These are phyloP conservation scores for Aquanectria penicillioides DNA, from an alignment of 2,329 filamentous ascomycete species.

Conservation along the genomic window DNA sequence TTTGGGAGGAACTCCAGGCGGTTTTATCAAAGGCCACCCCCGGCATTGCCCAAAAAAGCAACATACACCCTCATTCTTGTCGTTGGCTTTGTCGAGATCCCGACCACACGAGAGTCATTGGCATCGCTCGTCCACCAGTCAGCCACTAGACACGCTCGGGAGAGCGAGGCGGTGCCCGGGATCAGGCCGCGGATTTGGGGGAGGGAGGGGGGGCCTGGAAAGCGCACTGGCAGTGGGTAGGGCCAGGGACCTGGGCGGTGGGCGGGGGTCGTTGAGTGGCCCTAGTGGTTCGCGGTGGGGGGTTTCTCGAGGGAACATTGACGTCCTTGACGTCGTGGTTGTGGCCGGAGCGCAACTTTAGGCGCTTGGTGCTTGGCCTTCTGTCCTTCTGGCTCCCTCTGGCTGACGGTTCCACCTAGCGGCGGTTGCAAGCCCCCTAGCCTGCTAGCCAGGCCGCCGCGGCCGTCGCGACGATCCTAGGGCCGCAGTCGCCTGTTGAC, in stretches of 20 bases:
- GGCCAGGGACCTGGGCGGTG: too few species aligned
- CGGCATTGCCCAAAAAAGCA: background rate
- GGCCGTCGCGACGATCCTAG: too few species aligned
- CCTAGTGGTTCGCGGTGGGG: constrained; percentile 5
- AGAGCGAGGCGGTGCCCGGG: constrained; percentile 14
- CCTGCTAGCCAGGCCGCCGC: too few species aligned
- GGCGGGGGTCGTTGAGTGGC: background rate
- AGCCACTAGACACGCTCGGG: constrained; percentile 8
- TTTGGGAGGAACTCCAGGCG: too few species aligned
- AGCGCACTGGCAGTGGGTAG: background rate
- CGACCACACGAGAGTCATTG: background rate
- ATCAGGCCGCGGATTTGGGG: background rate
- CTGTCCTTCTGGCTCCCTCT: too few species aligned
- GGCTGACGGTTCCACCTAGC: too few species aligned
- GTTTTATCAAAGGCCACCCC: too few species aligned
- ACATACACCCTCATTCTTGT: background rate
- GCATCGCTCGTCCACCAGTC: background rate
- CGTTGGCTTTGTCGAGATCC: background rate
- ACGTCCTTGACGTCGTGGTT: background rate
- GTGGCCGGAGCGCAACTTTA: constrained; percentile 3
- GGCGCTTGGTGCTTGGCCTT: constrained; percentile 1
- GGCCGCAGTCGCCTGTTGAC: too few species aligned
- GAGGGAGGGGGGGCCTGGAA: background rate
- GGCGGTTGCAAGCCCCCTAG: constrained; percentile 8
- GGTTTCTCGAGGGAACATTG: constrained; percentile 4